Evolutionary conservation across 257 asterid species (phyloP).

Genomic region (Ilex aquifolium): DNA sequence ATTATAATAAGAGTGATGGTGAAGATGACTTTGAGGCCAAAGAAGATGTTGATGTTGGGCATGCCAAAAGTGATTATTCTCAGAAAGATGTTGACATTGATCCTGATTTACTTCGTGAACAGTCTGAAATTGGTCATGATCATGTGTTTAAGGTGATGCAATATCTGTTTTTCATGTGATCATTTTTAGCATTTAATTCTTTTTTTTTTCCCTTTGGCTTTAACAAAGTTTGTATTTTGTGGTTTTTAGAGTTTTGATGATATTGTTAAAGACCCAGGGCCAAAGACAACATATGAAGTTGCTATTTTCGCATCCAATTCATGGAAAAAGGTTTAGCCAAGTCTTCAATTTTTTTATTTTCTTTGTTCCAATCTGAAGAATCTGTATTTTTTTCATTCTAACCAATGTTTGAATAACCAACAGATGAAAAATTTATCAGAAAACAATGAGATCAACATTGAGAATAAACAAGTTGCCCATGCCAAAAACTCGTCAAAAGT

Average conservation of each 20-base stretch:
- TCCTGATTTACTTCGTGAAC: conserved; percentile 59
- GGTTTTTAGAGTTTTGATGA: conserved; percentile 53
- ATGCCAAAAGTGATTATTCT: conserved; percentile 24
- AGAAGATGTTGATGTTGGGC: conserved; percentile 32
- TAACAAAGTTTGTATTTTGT: conserved; percentile 4
- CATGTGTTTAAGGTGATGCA: conserved; percentile 61
- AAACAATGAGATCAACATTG: conserved; percentile 23
- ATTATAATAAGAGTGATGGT: conserved; percentile 68
- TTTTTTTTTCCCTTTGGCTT: neutral
- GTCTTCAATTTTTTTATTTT: neutral
- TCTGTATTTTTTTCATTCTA: neutral
- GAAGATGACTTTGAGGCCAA: conserved; percentile 45
- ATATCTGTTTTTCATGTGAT: neutral
- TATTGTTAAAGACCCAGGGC: conserved; percentile 46
- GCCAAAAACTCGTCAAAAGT: conserved; percentile 14
- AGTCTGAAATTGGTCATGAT: conserved; percentile 50
- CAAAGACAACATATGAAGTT: conserved; percentile 63
- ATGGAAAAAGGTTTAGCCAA: conserved; percentile 54
- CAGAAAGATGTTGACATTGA: conserved; percentile 47
- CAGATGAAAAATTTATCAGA: conserved; percentile 41
- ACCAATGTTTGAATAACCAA: conserved; percentile 14
- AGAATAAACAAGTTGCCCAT: conserved; percentile 10
- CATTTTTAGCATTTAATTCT: neutral
- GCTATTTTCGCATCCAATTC: conserved; percentile 59
- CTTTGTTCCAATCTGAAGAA: neutral